Conservation (phyloP, 306 rosid species). For the Medicago lupulina region DNA sequence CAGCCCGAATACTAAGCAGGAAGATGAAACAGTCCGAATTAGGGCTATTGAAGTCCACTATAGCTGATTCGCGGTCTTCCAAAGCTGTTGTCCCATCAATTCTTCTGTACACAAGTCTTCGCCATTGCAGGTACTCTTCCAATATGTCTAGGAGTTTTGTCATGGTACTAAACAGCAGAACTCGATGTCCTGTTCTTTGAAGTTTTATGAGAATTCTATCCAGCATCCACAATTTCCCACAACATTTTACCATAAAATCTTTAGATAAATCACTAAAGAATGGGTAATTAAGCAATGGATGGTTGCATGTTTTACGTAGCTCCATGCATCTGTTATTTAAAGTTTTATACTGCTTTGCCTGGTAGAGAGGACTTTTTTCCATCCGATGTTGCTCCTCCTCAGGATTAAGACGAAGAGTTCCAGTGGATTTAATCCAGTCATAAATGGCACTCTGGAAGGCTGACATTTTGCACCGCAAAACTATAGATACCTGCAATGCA, state of each 20-base stretch:
- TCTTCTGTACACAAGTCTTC: constrained; percentile 83
- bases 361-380: constrained; percentile 75
- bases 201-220: constrained; percentile 94
- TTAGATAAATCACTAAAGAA: constrained; percentile 64
- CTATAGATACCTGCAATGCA: constrained; percentile 81
- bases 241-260: constrained; percentile 78
- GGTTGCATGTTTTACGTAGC: constrained; percentile 96
- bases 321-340: constrained; percentile 98
- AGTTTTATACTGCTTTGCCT: constrained; percentile 78
- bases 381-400: constrained; percentile 79
- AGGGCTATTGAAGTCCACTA: constrained; percentile 89
- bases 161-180: constrained; percentile 97
- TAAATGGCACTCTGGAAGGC: constrained; percentile 91
- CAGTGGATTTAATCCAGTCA: constrained; percentile 96
- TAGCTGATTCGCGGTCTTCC: constrained; percentile 98
- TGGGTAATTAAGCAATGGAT: constrained; percentile 91
- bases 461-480: constrained; percentile 89
- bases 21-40: constrained; percentile 87
- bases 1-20: constrained; percentile 98
- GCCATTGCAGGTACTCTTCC: constrained; percentile 95
- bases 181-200: constrained; percentile 94
- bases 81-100: constrained; percentile 97
- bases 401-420: constrained; percentile 96
- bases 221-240: constrained; percentile 97
- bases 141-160: constrained; percentile 91